Base-by-base conservation (phyloP, 257 asterid species). In the Solanum acaule region DNA sequence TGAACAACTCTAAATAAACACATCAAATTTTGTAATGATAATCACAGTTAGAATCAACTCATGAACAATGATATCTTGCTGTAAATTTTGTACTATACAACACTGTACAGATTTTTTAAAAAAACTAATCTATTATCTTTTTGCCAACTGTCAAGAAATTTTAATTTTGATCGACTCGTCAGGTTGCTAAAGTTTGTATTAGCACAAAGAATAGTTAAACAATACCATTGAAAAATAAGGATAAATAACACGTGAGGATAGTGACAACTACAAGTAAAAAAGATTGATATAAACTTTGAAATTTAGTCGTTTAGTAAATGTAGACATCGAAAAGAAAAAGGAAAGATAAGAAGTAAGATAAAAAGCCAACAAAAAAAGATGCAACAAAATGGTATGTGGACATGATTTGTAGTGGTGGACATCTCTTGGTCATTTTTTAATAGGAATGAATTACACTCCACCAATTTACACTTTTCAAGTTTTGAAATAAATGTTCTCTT, bases 31-130 rank as follows among this genome's bases (percentile, higher is more conserved):
- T 31, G 33, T 31, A 31, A 31, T 31, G 33, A 31, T 31, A 31
- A 31, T 35, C 67, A 91, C 91, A 73, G 89, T 94, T 3, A 89
- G 95, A 90, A n/a, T 40, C 88, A 83, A 10, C 42, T 83, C 5
- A 86, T n/a, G 11, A 23, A 87, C 29, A 2, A 35, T 37, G 33
- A 75, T 4, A 72, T 23, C 5, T 76, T 76, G 49, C 34, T 38
- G 59, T 76, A 76, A 76, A 22, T 76, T 38, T 76, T 76, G 59
- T 38, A 76, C 59, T 6, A 76, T 38, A 76, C 83, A 76, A 38
- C 23, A 38, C 12, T 22, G 56, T 76, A 38, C 11, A 76, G 56
- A 76, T 76, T 11, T 35, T 6, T 6, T 0, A 10, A 75, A 35
- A 22, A 34, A 3, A 3, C 3, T 70, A 6, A 38, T 38, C 46